Evolutionary conservation across 1,284 basidiomycete species (phyloP), one percentile per base, ranked within the genome.

Genomic region (Marasmius fiardii): DNA sequence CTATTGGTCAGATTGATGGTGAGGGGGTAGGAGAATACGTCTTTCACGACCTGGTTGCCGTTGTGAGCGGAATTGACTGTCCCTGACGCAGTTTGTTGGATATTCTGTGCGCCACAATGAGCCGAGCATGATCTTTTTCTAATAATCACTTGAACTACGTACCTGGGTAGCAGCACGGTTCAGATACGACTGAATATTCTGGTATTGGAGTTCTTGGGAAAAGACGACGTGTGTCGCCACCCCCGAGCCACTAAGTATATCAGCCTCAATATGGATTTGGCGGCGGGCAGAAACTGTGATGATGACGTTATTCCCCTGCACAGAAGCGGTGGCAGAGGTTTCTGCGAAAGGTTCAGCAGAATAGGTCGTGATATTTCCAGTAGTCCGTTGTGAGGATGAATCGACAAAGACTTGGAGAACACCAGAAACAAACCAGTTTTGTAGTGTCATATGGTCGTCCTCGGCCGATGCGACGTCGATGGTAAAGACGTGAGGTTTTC

Each of bases 381-480:
- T 88, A 1, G 89, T 90, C 3, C 74, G 85, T 60, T 74, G 70
- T 2, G 74, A 70, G 23, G 86, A 87, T 10, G 80, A 67, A 65
- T 89, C 86, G 0, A 83, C 83, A 57, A 86, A 67, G 48, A 90
- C 82, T 66, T 90, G 87, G 5, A 92, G 74, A 33, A 82, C 73
- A 3, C 85, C 88, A 6, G 88, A 88, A 41, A 90, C 78, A 68
- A 83, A 90, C 91, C 91, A 93, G 64, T 90, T 88, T 58, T 80
- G 76, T 54, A 88, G 80, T 62, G 88, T 83, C 6, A 77, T 71
- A 58, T 83, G 83, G 61, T 88, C 79, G 2, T 70, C 61, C 63
- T 92, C 89, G 5, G 86, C 85, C 0, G 88, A 90, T 12, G 78
- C 81, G 28, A 93, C 87, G 60, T 89, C 84, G 21, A 93, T 71